These are phyloP conservation scores for Pelagophyceae sp. DNA, from an alignment of 352 stramenopile genomes.

Conservation along the genomic window DNA sequence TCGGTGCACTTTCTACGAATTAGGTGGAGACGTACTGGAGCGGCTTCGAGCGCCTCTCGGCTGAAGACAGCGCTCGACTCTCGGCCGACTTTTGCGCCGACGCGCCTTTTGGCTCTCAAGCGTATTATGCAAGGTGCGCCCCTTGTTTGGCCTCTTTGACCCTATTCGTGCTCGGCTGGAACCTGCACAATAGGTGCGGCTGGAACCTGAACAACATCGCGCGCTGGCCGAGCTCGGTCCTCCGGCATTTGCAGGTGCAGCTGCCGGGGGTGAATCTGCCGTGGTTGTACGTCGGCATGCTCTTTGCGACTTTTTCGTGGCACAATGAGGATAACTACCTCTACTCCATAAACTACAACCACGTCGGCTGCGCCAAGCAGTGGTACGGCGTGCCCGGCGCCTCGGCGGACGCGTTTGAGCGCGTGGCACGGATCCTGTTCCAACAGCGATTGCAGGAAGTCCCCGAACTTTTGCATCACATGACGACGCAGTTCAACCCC, in stretches of 20 bases:
- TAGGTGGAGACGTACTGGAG: constrained; percentile 55
- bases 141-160: no score
- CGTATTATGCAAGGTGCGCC: no score
- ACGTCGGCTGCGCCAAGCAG: constrained; percentile 90
- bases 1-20: no score
- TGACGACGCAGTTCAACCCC: constrained; percentile 69
- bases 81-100: not conserved
- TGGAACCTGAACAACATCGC: constrained; percentile 99
- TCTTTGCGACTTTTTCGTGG: constrained; percentile 98
- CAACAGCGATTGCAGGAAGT: constrained; percentile 85
- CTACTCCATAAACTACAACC: constrained; percentile 97
- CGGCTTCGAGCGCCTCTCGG: constrained; percentile 43
- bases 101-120: no score
- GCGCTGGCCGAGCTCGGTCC: constrained; percentile 76
- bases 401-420: constrained; percentile 77
- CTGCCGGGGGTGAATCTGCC: constrained; percentile 97
- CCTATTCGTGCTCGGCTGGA: no score
- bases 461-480: constrained; percentile 86
- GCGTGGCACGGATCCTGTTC: constrained; percentile 74
- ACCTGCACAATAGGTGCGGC: not conserved
- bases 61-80: not conserved
- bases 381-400: constrained; percentile 91
- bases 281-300: constrained; percentile 98
- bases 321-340: constrained; percentile 99
- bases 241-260: constrained; percentile 88